Conservation (phyloP, 164 flowering plant genomes). For the Hamamelis virginiana region DNA sequence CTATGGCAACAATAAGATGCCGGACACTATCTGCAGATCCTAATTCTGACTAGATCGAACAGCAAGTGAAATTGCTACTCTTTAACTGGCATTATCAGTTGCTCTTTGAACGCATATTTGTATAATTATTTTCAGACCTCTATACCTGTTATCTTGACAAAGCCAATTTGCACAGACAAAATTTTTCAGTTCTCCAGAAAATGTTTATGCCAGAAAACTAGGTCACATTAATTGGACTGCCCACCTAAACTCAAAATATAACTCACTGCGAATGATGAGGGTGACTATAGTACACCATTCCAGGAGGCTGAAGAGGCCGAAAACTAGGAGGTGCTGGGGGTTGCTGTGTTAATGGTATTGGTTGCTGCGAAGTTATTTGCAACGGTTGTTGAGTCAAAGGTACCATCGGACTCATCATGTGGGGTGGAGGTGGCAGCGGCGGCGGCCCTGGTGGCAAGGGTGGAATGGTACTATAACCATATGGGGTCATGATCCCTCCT, state of each 20-base stretch:
- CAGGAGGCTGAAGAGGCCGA: constrained; percentile 70
- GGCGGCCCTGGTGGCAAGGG: constrained; percentile 60
- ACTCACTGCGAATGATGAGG: constrained; percentile 41
- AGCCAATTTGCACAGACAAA: constrained; percentile 5
- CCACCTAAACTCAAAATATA: not conserved
- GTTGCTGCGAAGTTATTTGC: constrained; percentile 41
- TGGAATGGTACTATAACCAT: constrained; percentile 48
- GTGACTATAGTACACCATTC: constrained; percentile 56
- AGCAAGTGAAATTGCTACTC: not conserved
- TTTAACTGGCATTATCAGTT: not conserved
- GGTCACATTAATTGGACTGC: not conserved
- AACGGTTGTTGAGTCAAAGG: constrained; percentile 30
- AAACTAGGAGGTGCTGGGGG: constrained; percentile 62
- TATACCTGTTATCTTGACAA: not conserved
- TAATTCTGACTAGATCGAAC: not conserved
- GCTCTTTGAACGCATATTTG: not conserved
- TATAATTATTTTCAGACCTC: not conserved
- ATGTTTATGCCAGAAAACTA: not conserved
- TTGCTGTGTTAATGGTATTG: constrained; percentile 30
- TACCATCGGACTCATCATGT: constrained; percentile 38
- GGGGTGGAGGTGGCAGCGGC: constrained; percentile 43
- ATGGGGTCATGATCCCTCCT: constrained; percentile 47
- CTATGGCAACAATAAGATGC: not conserved
- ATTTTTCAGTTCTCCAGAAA: not conserved
- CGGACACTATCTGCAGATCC: not conserved